Evolutionary conservation across 768 basidiomycete genomes (phyloP).

Genomic region (Hemileccinum impolitum): DNA sequence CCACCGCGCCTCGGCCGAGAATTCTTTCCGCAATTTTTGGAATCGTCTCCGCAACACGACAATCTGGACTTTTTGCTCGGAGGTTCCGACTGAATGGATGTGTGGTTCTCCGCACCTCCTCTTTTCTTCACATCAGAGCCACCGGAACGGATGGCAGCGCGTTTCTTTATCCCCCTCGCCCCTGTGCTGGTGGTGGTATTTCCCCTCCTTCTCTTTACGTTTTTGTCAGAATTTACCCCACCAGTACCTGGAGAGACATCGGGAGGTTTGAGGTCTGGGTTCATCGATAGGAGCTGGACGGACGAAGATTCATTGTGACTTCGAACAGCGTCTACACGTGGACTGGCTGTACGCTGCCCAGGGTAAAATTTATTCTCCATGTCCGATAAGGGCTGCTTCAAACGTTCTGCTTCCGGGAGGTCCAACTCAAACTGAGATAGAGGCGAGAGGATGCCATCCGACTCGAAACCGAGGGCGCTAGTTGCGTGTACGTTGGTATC

Average conservation of each 20-base stretch:
- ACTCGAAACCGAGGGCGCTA: not conserved
- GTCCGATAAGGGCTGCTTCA: constrained; percentile 20
- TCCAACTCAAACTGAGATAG: constrained; percentile 27
- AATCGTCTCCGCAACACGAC: constrained; percentile 1
- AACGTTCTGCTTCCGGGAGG: constrained; percentile 16
- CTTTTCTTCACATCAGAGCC: not conserved
- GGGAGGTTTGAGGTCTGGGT: not conserved
- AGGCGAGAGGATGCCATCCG: constrained; percentile 13
- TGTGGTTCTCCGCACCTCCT: constrained; percentile 1
- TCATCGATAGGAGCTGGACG: constrained; percentile 2
- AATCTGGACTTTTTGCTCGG: constrained; percentile 21
- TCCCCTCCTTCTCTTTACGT: constrained; percentile 8
- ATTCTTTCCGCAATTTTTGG: not conserved
- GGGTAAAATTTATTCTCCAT: constrained; percentile 18
- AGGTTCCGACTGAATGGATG: constrained; percentile 8
- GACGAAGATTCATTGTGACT: not conserved
- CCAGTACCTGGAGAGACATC: not conserved
- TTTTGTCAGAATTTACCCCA: not conserved
- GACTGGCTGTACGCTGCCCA: constrained; percentile 1
- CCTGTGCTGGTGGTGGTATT: not conserved
- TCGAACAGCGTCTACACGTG: not conserved
- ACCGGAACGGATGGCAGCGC: not conserved
- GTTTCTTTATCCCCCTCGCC: constrained; percentile 9
- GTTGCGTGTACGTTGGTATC: not conserved
- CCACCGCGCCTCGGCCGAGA: not conserved